Evolutionary conservation across 2,329 filamentous ascomycete species (phyloP), one percentile per base, ranked within the genome.

Genomic region (Coniochaeta prunicola): DNA sequence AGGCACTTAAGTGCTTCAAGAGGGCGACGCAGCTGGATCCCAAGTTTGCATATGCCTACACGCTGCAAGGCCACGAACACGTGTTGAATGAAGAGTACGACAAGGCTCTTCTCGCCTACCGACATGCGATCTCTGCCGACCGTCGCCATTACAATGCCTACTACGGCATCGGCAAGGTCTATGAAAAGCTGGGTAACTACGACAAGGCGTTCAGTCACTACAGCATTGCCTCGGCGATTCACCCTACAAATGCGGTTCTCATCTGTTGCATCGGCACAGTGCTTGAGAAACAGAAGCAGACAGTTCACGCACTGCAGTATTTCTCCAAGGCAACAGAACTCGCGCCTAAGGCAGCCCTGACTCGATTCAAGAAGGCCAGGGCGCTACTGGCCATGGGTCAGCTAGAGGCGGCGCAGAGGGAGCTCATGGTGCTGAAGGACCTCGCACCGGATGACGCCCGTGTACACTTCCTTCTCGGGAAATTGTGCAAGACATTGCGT

Each of bases 11-110:
- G 64, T 97, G 94, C 72, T 99, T 99, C 82, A 93, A 91, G 69
- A 86, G 94, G 59, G 93, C 94, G 7, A 96, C 92, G 0, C 92
- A 97, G 71, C 76, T 99, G 2, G 86, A 97, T 69, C 86, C 91
- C 7, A 88, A 87, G 59, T 97, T 97, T 71, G 92, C 94, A 1
- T 99, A 99, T 70, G 93, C 92, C 1, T 97, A 93, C 71, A 97
- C 94, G 0, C 76, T 99, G 3, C 93, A 97, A 71, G 94, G 94
- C 1, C 94, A 99, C 71, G 94, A 99, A 70, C 91, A 96, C 70
- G 88, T 97, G 50, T 85, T 90, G 36, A 97, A 97, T 65, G 96
- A 99, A 73, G 96, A 99, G 71, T 97, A 94, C 68, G 93, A 97
- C 70, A 96, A 96, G 71, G 94, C 94, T 0, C 82, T 96, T 50